Conservation (phyloP, 768 basidiomycete genomes). For the Phaffia tasmanica region DNA sequence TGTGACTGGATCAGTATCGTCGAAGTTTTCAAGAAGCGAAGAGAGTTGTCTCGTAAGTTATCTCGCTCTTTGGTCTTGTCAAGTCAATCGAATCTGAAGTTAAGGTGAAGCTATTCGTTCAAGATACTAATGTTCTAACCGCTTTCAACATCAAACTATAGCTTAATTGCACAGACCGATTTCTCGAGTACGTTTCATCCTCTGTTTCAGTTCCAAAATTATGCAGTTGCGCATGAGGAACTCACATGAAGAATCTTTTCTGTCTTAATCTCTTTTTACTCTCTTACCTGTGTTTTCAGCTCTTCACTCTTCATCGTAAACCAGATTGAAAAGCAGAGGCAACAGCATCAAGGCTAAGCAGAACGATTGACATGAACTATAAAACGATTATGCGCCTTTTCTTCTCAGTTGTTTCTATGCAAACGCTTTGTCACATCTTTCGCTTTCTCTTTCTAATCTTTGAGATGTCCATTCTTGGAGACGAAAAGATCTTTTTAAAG, state of each 20-base stretch:
- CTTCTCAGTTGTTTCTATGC: too few species aligned
- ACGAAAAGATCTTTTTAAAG: too few species aligned
- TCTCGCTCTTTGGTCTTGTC: not conserved
- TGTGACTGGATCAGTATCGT: conserved; percentile 16
- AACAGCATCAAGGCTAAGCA: not conserved
- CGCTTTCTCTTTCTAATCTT: too few species aligned
- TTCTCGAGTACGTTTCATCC: conserved; percentile 13
- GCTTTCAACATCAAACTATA: not conserved
- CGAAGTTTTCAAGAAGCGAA: conserved; percentile 18
- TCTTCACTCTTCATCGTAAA: conserved; percentile 21
- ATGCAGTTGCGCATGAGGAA: too few species aligned
- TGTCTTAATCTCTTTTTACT: not conserved
- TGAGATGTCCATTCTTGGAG: too few species aligned
- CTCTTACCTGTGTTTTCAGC: not conserved
- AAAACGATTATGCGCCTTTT: too few species aligned
- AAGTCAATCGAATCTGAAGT: not conserved
- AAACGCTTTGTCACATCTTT: too few species aligned
- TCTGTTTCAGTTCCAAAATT: not conserved
- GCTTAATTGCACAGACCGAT: conserved; percentile 26
- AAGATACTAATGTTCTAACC: not conserved
- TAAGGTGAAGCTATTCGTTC: not conserved
- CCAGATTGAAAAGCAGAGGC: conserved; percentile 25
- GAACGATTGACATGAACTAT: too few species aligned
- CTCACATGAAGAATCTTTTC: not conserved
- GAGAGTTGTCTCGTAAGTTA: conserved; percentile 11